These are phyloP conservation scores for Bruguiera sexangula DNA, from an alignment of 345 rosid genomes.

Conservation along the genomic window DNA sequence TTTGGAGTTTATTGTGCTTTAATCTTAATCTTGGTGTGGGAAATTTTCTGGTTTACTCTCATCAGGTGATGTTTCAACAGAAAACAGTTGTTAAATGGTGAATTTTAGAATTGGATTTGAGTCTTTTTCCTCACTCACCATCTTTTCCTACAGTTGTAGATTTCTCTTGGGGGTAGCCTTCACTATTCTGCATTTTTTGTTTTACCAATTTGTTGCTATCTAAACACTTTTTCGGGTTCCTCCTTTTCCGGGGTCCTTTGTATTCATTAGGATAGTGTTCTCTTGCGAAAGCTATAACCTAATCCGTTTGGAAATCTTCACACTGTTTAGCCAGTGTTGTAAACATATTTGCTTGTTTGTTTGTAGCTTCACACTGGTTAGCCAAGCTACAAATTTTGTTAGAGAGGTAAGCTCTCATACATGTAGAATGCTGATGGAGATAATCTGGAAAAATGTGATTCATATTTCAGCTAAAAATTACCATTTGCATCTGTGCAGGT, in stretches of 20 bases:
- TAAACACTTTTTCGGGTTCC: background rate
- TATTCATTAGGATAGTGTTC: background rate
- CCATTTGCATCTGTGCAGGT: conserved; percentile 4
- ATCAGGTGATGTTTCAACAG: too few species aligned
- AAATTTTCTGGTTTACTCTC: too few species aligned
- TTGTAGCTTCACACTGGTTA: background rate
- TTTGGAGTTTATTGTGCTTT: too few species aligned
- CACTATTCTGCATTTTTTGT: background rate
- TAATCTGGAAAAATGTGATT: background rate
- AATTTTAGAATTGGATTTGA: background rate
- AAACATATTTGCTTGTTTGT: background rate
- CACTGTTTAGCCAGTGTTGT: background rate
- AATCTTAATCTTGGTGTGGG: too few species aligned
- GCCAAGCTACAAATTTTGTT: too few species aligned
- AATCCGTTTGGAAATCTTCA: background rate
- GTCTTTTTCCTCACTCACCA: too few species aligned
- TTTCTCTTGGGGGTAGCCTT: background rate
- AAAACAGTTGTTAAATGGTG: background rate
- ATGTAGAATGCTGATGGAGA: too few species aligned
- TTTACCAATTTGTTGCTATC: background rate
- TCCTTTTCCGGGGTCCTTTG: background rate
- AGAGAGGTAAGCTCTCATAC: background rate
- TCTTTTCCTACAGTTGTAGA: background rate
- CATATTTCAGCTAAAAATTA: background rate
- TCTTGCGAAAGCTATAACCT: background rate